Percentiles rank a stretch among this genome's conserved stretches.
phyloP scores from a whole-genome alignment of 148 eudicot species.

The Rhododendron griersonianum region DNA sequence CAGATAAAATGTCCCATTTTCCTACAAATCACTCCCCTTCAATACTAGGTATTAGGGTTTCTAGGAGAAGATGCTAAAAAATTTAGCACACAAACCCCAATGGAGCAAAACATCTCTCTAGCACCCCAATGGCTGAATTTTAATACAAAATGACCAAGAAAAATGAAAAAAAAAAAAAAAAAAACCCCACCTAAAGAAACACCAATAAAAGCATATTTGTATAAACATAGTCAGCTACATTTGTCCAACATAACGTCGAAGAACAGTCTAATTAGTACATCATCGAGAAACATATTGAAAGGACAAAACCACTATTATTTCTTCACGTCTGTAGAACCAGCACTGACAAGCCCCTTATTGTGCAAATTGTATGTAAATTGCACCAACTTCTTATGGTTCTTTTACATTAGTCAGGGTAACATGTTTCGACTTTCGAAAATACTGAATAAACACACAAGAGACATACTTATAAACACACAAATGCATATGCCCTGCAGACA shows the following conservation, averaged over 20 bases:
- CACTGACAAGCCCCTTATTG: background rate
- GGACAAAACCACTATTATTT: background rate
- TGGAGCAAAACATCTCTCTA: background rate
- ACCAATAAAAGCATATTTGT: background rate
- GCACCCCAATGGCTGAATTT: background rate
- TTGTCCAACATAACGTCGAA: background rate
- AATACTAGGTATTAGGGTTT: background rate
- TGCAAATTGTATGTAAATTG: background rate
- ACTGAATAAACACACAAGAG: background rate
- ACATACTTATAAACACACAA: background rate
- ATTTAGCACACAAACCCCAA: background rate
- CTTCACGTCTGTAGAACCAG: background rate
- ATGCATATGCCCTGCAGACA: slow-evolving; percentile 4
- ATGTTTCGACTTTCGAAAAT: background rate
- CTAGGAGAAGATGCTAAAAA: background rate
- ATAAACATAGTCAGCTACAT: background rate
- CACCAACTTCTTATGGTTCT: background rate
- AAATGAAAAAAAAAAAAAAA: no score
- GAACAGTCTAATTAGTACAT: background rate
- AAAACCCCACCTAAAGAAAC: background rate
- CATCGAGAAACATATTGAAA: background rate
- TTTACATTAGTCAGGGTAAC: background rate
- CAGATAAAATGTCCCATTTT: background rate
- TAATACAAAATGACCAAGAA: background rate
- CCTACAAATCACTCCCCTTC: background rate